Base-by-base conservation (phyloP, 75 land plant genomes). In the Cupressus sempervirens region DNA sequence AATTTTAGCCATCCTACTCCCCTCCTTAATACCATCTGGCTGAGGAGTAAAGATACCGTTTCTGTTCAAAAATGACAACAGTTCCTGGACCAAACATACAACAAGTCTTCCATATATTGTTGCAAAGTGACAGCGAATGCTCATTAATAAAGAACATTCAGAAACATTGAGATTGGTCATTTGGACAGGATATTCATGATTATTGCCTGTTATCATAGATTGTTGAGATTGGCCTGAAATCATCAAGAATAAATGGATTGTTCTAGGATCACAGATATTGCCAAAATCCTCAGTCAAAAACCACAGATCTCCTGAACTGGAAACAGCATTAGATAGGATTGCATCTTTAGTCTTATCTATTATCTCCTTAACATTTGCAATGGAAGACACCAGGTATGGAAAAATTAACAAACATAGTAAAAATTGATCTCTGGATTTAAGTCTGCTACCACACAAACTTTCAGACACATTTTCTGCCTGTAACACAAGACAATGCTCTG, bases 61-160 rank as follows among this genome's bases (percentile, higher is more conserved):
- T 43, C 12, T 43, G 45, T 77, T 77, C n/a, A 77, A 9, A 77
- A 77, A 77, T 8, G 20, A 41, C n/a, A 23, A 11, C 29, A 20
- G 43, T 77, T 77, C 81, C 46, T 77, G 38, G 45, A 77, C 10
- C 43, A 77, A 20, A 26, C 81, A 77, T n/a, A 26, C 81, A 77
- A 77, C 81, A 77, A 77, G 43, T 40, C 81, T 43, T 77, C 81
- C 81, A 77, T 77, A 77, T 77, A 77, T 77, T 41, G 30, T 18
- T 77, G 81, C 45, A 77, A 77, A 77, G 46, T 43, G 29, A 43
- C 46, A 43, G 43, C 46, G 81, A 77, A 77, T 43, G 81, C 45
- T 43, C 81, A 9, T 77, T 45, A 77, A 77, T 77, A 43, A 23
- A 77, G 81, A 77, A 41, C 80, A 77, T 43, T 77, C 46, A 7